phyloP scores from a whole-genome alignment of 257 asterid genomes.

The Penstemon eatonii region DNA sequence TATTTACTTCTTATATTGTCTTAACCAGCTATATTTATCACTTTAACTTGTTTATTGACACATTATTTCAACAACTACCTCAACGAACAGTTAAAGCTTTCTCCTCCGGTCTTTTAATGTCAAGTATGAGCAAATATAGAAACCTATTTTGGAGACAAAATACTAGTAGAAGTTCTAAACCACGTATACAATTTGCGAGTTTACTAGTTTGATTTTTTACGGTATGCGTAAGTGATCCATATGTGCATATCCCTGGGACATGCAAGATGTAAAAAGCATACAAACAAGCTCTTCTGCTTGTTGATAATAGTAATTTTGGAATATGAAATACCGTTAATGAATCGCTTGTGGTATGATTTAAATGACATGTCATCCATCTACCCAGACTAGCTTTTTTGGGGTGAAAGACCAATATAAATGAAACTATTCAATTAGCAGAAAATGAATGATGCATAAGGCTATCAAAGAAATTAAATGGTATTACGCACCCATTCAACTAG shows the following conservation, averaged over 20 bases:
- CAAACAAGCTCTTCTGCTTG: neutral
- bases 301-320: neutral
- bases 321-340: neutral
- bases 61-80: neutral
- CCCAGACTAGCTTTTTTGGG: neutral
- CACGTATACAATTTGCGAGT: neutral
- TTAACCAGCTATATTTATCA: neutral
- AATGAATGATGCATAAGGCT: conserved; percentile 4
- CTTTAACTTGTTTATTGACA: neutral
- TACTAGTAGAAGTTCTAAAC: neutral
- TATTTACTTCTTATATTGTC: neutral
- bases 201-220: neutral
- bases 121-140: neutral
- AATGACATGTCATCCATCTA: conserved; percentile 9
- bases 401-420: neutral
- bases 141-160: neutral
- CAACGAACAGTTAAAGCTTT: neutral
- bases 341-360: neutral
- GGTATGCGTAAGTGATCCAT: neutral
- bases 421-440: conserved; percentile 6
- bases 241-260: neutral
- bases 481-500: conserved; percentile 82
- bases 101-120: neutral
- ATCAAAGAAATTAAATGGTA: conserved; percentile 22
- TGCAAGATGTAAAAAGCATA: neutral